A percentile compares a stretch with the other conserved stretches of the same genome.
These are phyloP conservation scores for Chytriomyces hyalinus DNA, from an alignment of 192 early-diverging fungal genomes.

Conservation along the genomic window DNA sequence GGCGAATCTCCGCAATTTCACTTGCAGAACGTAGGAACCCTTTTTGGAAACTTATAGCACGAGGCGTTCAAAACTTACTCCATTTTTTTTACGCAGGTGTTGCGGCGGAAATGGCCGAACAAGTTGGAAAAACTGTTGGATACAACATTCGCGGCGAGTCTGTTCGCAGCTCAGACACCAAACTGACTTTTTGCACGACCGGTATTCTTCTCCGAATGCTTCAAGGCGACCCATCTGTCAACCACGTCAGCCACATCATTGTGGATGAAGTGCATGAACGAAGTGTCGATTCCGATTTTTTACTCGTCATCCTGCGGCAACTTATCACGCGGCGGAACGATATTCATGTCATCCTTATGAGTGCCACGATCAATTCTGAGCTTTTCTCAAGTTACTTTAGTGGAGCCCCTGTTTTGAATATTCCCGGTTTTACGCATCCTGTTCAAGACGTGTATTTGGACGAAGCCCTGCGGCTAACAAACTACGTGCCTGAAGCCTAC, in stretches of 20 bases:
- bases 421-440: constrained; percentile 68
- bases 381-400: constrained; percentile 54
- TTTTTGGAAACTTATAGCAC: no score
- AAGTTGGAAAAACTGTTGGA: constrained; percentile 65
- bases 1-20: constrained; percentile 71
- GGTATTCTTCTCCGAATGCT: constrained; percentile 78
- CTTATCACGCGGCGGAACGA: constrained; percentile 59
- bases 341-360: constrained; percentile 71
- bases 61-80: no score
- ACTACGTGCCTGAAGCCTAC: constrained; percentile 37
- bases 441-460: constrained; percentile 68
- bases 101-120: constrained; percentile 70
- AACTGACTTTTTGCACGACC: constrained; percentile 59
- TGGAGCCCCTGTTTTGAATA: constrained; percentile 50
- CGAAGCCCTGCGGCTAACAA: constrained; percentile 61
- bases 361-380: constrained; percentile 72
- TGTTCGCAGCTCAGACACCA: constrained; percentile 33
- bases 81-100: constrained; percentile 38
- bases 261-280: constrained; percentile 87
- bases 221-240: constrained; percentile 64
- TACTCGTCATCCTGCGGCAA: constrained; percentile 71
- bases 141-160: constrained; percentile 79
- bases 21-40: constrained; percentile 58
- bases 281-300: constrained; percentile 64
- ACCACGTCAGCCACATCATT: constrained; percentile 68